Evolutionary conservation across 129 eudicot species (phyloP), one percentile per base, ranked within the genome.

Genomic region (Erigeron canadensis): DNA sequence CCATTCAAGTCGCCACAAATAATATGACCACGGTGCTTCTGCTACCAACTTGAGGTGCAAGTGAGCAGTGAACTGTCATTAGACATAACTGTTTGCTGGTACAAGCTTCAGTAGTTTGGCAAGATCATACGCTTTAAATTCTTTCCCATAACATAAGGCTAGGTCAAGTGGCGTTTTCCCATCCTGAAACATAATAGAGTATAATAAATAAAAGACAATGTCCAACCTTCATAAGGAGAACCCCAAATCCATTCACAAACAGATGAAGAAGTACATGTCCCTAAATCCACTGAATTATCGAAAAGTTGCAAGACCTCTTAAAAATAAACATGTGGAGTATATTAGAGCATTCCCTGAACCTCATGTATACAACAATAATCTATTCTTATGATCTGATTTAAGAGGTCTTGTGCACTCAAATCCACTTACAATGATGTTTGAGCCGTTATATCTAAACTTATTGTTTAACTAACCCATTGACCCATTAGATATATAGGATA

Each of bases 21-120:
- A n/a, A 28, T 54, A 47, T 9, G 34, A 7, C 66, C 22, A 57
- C 41, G 21, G 5, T 7, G 39, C 50, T 73, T 48, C 47, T 41
- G 43, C 66, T 48, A 23, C 41, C 51, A 48, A 48, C 63, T 54
- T 12, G 60, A 72, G 45, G 66, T 15, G 22, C 64, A 22, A 42
- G 43, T 15, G 38, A 15, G n/a, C n/a, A 41, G 3, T 46, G 34
- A 17, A 73, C 34, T 45, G 57, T 34, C 46, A 66, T 75, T 59
- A 76, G 41, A 28, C 8, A 46, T 76, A 68, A 78, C 84, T 82
- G 74, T 75, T 72, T n/a, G 86, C 91, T 64, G 96, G 89, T 59
- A 89, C 88, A 80, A 89, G 82, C 86, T 93, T 93, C 80, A 93
- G 65, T 76, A 93, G 77, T 88, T 89, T 93, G 67, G 96, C 89